These are phyloP conservation scores for Phlegmacium glaucopus DNA, from an alignment of 768 basidiomycete species.

Conservation along the genomic window DNA sequence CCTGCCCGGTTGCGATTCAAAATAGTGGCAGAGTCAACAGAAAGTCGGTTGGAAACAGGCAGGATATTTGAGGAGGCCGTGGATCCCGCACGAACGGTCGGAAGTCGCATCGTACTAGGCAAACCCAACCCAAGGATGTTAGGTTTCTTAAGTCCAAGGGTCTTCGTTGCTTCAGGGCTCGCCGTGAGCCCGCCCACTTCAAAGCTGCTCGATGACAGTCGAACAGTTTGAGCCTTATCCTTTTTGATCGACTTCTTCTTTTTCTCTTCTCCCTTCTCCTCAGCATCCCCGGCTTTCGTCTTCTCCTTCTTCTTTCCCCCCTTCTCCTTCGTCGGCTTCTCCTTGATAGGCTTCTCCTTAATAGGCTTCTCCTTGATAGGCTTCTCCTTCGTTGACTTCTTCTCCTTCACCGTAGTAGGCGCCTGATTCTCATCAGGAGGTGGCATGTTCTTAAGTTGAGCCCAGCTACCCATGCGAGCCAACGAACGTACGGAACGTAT, in stretches of 20 bases:
- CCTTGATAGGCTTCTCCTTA: too few relatives aligned
- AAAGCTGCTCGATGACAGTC: slow-evolving; percentile 61
- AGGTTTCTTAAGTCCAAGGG: slow-evolving; percentile 54
- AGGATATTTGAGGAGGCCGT: slow-evolving; percentile 30
- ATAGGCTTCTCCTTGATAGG: too few relatives aligned
- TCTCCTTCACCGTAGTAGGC: slow-evolving; percentile 28
- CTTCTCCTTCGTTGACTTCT: too few relatives aligned
- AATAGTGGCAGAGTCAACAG: slow-evolving; percentile 29
- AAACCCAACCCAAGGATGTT: slow-evolving; percentile 62
- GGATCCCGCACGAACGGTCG: slow-evolving; percentile 35
- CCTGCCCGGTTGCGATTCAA: slow-evolving; percentile 10
- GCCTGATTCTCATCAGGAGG: slow-evolving; percentile 4
- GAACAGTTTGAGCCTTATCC: slow-evolving; percentile 35
- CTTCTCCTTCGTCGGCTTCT: slow-evolving; percentile 31
- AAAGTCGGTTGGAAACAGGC: slow-evolving; percentile 27
- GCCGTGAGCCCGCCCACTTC: slow-evolving; percentile 58
- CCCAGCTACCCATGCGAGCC: slow-evolving; percentile 72
- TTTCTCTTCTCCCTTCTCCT: slow-evolving; percentile 20
- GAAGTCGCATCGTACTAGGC: slow-evolving; percentile 51
- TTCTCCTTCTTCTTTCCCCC: slow-evolving; percentile 33
- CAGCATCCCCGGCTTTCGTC: slow-evolving; percentile 14
- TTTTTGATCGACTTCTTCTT: slow-evolving; percentile 32
- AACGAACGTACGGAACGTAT: slow-evolving; percentile 73
- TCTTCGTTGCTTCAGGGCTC: slow-evolving; percentile 28
- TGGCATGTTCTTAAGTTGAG: slow-evolving; percentile 43